Evolutionary conservation across 2,329 filamentous ascomycete species (phyloP), one percentile per base, ranked within the genome.

Genomic region (Xylariales sp.): DNA sequence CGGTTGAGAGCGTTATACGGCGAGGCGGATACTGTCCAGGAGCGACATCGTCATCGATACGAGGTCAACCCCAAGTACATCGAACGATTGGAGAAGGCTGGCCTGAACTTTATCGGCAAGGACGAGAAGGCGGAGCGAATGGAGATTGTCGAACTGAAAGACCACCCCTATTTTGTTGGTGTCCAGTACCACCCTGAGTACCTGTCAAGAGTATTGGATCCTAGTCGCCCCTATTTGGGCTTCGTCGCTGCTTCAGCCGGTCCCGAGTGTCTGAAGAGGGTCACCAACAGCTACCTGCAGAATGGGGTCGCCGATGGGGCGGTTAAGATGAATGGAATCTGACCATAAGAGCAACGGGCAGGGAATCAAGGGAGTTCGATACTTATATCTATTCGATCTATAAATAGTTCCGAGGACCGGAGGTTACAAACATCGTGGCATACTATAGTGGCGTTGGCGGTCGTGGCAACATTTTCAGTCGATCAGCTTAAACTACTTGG

Each of bases 41-140:
- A 95, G 70, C 79, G 89, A 38, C 89, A 95, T 63, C 80, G 89
- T 46, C 89, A 95, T 65, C 79, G 88, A 27, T 95, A 95, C 60
- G 89, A 95, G 68, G 86, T 95, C 50, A 95, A 95, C 66, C 88
- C 89, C 0, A 76, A 79, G 9, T 83, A 84, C 56, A 78, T 94
- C 39, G 78, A 84, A 4, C 65, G 66, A 22, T 71, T 95, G 3
- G 75, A 87, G 49, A 65, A 76, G 33, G 78, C 74, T 4, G 89
- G 88, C 1, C 69, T 95, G 22, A 68, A 73, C 31, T 90, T 94
- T 57, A 74, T 90, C 44, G 86, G 85, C 49, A 89, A 88, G 62
- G 88, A 94, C 55, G 81, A 86, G 44, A 80, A 74, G 46, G 86
- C 84, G 32, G 78, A 84, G 52, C 78, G 88, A 22, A 88, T 93